phyloP scores from a whole-genome alignment of 306 rosid genomes.

The Cicer chorassanicum region DNA sequence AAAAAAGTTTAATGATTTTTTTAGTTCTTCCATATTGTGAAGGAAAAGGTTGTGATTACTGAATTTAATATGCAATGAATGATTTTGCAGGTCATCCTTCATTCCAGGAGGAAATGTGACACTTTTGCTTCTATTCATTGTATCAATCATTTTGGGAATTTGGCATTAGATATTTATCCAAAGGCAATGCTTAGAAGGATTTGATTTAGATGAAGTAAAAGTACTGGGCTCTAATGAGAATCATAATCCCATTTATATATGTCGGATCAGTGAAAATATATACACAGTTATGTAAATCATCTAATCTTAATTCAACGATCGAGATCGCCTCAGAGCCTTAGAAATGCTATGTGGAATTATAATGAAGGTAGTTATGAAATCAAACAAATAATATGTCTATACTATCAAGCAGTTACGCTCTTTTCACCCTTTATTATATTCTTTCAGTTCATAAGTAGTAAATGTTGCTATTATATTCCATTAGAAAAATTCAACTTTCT shows the following conservation, averaged over 20 bases:
- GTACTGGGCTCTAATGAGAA: neutral
- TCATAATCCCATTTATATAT: no score
- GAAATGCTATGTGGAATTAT: neutral
- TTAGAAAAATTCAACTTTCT: neutral
- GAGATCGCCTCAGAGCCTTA: neutral
- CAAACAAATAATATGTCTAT: neutral
- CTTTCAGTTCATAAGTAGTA: neutral
- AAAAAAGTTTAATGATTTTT: no score
- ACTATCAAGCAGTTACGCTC: neutral
- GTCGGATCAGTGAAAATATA: no score
- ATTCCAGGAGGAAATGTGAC: conserved; percentile 50
- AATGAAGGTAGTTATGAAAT: neutral
- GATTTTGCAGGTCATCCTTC: conserved; percentile 39
- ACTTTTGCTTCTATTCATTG: conserved; percentile 41
- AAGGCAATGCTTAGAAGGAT: neutral
- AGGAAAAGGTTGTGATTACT: neutral
- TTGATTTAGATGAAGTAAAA: neutral
- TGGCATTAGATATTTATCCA: conserved; percentile 41
- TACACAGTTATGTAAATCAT: neutral
- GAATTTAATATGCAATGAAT: neutral
- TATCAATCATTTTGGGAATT: conserved; percentile 46
- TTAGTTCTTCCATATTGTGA: neutral
- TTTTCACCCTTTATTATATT: neutral
- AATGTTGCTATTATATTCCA: neutral
- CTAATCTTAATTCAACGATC: neutral